phyloP scores from a whole-genome alignment of 805 yeast species.

The Candida railenensis region DNA sequence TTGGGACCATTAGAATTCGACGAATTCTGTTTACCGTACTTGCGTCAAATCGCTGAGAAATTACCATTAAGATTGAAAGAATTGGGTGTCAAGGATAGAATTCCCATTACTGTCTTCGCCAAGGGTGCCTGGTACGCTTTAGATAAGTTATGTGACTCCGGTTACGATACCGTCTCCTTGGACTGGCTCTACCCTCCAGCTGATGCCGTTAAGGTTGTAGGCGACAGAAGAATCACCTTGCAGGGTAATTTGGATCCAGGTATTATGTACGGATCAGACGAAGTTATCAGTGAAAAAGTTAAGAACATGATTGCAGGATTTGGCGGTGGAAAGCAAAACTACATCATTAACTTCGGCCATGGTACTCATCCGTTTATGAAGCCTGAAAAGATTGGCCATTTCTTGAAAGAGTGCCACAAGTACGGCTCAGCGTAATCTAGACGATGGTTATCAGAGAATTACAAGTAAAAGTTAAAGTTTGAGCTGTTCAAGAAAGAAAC shows the following conservation, averaged over 20 bases:
- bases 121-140: slow-evolving; percentile 98
- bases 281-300: slow-evolving; percentile 74
- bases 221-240: slow-evolving; percentile 71
- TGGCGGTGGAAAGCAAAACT: slow-evolving; percentile 90
- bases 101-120: slow-evolving; percentile 89
- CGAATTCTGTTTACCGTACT: slow-evolving; percentile 86
- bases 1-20: slow-evolving; percentile 85
- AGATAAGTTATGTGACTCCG: slow-evolving; percentile 75
- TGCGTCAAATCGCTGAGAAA: slow-evolving; percentile 68
- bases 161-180: slow-evolving; percentile 84
- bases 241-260: slow-evolving; percentile 99
- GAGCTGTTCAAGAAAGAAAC: too few relatives aligned
- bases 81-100: slow-evolving; percentile 64
- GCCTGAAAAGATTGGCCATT: slow-evolving; percentile 83
- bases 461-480: too few relatives aligned
- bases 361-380: slow-evolving; percentile 98
- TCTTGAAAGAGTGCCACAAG: slow-evolving; percentile 84
- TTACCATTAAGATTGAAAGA: slow-evolving; percentile 70
- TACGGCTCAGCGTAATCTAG: slow-evolving; percentile 46
- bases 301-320: slow-evolving; percentile 87
- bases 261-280: slow-evolving; percentile 85
- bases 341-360: slow-evolving; percentile 94
- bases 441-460: slow-evolving; percentile 24
- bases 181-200: slow-evolving; percentile 90
- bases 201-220: slow-evolving; percentile 73